Base-by-base conservation (phyloP, 225 moss, liverwort and hornwort species). In the Rhytidiadelphus loreus region DNA sequence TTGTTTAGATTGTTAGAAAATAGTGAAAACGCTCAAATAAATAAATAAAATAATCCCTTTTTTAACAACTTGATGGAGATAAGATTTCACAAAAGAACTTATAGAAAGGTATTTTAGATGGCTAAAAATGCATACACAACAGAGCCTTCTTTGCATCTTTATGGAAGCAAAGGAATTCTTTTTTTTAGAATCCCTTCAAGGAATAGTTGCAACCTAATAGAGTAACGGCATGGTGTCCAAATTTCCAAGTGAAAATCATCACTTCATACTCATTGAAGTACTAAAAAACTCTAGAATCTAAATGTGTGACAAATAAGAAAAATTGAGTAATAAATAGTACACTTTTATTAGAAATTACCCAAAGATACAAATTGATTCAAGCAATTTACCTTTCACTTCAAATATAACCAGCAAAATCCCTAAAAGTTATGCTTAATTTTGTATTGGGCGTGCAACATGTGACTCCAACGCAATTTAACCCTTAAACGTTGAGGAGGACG, bases 301-400 rank as follows among this genome's bases (percentile, higher is more conserved):
- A n/a, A 21, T 3, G 13, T 33, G 0, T 8, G 2, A 35, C 1
- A 35, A 76, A 35, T 12, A 35, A 21, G 21, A 33, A 1, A 76
- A 52, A 52, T 33, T 52, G 22, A 50, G 0, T 76, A 33, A 17
- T 22, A 52, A 33, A 21, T 13, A 28, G 0, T 50, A 50, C 7
- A 20, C 0, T 2, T 7, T 4, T 14, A 6, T 75, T 33, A 12
- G 8, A 52, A 33, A 48, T 50, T 20, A 12, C 0, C 12, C 52
- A 4, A 13, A 50, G 3, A 76, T 1, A 7, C 7, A 1, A 6
- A 74, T 21, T 52, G 13, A 75, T 8, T 33, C 5, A 3, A 8
- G 21, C 13, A 50, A 21, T 50, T 2, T 13, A 21, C 1, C 7
- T 50, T 50, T 33, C 8, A 53, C 6, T 21, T 52, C 3, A 53